Percentiles rank a stretch among this genome's conserved stretches.
Evolutionary conservation across 768 basidiomycete species (phyloP).

Genomic region (Trametes cinnabarina): DNA sequence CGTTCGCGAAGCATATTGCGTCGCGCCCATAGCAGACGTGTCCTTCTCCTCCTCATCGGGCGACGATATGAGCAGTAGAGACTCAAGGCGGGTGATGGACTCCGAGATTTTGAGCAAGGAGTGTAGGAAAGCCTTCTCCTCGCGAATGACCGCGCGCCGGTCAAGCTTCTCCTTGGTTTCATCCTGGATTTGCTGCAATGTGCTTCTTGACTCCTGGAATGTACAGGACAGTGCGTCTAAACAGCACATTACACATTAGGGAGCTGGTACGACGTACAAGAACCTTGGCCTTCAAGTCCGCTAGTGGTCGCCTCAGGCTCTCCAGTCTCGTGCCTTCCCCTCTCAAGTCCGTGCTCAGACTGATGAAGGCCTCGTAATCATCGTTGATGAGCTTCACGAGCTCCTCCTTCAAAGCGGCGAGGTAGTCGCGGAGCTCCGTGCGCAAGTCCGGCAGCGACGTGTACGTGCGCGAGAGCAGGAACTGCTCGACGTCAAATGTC

Average conservation of each 20-base stretch:
- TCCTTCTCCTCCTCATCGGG: constrained; percentile 43
- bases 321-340: constrained; percentile 78
- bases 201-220: constrained; percentile 57
- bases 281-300: constrained; percentile 60
- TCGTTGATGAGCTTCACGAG: constrained; percentile 95
- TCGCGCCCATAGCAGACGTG: constrained; percentile 33
- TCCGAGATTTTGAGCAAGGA: constrained; percentile 91
- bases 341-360: constrained; percentile 86
- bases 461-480: constrained; percentile 82
- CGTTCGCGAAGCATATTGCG: constrained; percentile 36
- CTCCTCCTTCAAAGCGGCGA: constrained; percentile 83
- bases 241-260: not conserved
- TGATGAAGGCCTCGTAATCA: constrained; percentile 98
- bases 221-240: not conserved
- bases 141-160: constrained; percentile 71
- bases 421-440: constrained; percentile 82
- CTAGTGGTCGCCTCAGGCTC: constrained; percentile 66
- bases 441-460: constrained; percentile 87
- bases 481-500: constrained; percentile 78
- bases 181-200: constrained; percentile 65
- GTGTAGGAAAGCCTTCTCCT: constrained; percentile 86
- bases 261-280: constrained; percentile 46
- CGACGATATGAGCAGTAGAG: constrained; percentile 68
- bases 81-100: constrained; percentile 84
- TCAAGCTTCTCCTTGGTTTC: constrained; percentile 77